phyloP scores from a whole-genome alignment of 2,329 filamentous ascomycete genomes.

The Dothistroma pini region DNA sequence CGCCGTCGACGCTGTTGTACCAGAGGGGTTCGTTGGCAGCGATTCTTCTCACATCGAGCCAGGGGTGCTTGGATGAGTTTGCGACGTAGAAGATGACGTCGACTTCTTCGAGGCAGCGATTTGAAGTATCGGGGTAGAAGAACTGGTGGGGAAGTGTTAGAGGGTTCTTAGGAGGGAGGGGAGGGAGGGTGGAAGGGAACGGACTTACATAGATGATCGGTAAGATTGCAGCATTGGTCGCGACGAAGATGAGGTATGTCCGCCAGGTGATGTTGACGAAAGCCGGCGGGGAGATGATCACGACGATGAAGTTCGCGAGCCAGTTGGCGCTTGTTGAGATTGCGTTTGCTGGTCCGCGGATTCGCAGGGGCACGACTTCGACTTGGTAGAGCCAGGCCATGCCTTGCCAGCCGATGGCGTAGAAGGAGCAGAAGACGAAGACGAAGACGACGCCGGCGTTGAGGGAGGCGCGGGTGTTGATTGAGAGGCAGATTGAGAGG shows the following conservation, averaged over 20 bases:
- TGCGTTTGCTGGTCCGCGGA: constrained; percentile 52
- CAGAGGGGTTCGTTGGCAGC: constrained; percentile 46
- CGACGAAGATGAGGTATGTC: constrained; percentile 63
- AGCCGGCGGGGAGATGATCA: constrained; percentile 9
- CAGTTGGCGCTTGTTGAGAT: constrained; percentile 50
- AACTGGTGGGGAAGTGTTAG: constrained; percentile 41
- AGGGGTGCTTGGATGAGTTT: constrained; percentile 43
- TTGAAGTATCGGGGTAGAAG: constrained; percentile 59
- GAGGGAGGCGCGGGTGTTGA: constrained; percentile 37
- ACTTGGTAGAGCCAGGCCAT: constrained; percentile 32
- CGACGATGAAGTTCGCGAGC: constrained; percentile 48
- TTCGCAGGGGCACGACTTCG: constrained; percentile 44
- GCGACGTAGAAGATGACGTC: constrained; percentile 60
- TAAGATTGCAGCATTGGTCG: constrained; percentile 57
- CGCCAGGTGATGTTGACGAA: constrained; percentile 33
- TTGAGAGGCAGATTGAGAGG: constrained; percentile 39
- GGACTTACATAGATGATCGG: constrained; percentile 47
- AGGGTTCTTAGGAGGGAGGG: not conserved
- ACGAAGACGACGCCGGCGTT: constrained; percentile 54
- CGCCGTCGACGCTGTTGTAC: constrained; percentile 39
- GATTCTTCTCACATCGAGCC: constrained; percentile 50
- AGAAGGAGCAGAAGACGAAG: constrained; percentile 66
- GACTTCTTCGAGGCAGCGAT: constrained; percentile 60
- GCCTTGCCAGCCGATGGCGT: constrained; percentile 50
- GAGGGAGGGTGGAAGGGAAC: not conserved